These are phyloP conservation scores for Pleurotus salmoneostramineus DNA, from an alignment of 768 basidiomycete species.

Conservation along the genomic window DNA sequence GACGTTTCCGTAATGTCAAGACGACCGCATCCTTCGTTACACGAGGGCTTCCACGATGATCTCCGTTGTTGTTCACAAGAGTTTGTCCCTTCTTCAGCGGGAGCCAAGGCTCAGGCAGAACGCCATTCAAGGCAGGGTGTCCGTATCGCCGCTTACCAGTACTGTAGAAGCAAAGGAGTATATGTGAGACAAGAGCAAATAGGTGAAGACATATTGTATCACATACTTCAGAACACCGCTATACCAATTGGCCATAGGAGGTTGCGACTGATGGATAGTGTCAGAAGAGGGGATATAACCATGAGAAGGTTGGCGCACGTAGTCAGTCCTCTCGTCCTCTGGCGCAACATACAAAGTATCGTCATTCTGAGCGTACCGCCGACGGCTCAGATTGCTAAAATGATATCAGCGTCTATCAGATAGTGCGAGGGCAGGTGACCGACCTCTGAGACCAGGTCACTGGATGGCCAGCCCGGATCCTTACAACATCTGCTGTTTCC, in stretches of 20 bases:
- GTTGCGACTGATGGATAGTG: slow-evolving; percentile 66
- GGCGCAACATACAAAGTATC: slow-evolving; percentile 95
- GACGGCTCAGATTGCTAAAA: slow-evolving; percentile 72
- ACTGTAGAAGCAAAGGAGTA: slow-evolving; percentile 29
- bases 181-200: slow-evolving; percentile 8
- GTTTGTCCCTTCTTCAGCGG: slow-evolving; percentile 83
- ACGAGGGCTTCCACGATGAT: slow-evolving; percentile 31
- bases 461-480: slow-evolving; percentile 77
- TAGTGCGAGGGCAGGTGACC: not conserved
- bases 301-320: slow-evolving; percentile 39
- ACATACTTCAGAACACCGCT: slow-evolving; percentile 84
- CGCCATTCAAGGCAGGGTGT: slow-evolving; percentile 92
- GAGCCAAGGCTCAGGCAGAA: slow-evolving; percentile 92
- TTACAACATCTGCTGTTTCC: slow-evolving; percentile 73
- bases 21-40: slow-evolving; percentile 53
- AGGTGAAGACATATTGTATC: not conserved
- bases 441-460: slow-evolving; percentile 90
- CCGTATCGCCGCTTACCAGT: slow-evolving; percentile 95
- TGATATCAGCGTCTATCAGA: not conserved
- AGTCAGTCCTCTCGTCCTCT: slow-evolving; percentile 89
- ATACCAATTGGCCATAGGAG: slow-evolving; percentile 96
- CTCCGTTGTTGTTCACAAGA: slow-evolving; percentile 49
- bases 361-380: slow-evolving; percentile 90
- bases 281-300: slow-evolving; percentile 1
- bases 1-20: slow-evolving; percentile 74